Conservation (phyloP, 1,284 basidiomycete species). For the Porogramme epimiltina region DNA sequence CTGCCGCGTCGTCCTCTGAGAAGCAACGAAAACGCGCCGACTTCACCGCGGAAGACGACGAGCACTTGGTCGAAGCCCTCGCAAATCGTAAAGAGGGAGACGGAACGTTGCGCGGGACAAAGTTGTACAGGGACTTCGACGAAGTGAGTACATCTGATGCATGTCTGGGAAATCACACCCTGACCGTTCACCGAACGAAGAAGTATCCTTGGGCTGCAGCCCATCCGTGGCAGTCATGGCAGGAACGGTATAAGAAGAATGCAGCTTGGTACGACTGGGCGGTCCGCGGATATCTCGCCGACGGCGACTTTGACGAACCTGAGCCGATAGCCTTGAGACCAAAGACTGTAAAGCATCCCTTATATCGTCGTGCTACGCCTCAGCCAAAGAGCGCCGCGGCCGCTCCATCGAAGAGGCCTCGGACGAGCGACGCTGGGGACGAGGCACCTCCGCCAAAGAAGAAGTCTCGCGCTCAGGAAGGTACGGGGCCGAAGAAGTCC, state of each 20-base stretch:
- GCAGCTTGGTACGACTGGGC: constrained; percentile 49
- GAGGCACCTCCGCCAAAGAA: constrained; percentile 10
- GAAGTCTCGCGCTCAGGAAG: constrained; percentile 5
- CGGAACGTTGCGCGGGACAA: constrained; percentile 58
- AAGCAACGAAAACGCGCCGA: constrained; percentile 48
- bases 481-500: not conserved
- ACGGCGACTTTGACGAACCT: constrained; percentile 1
- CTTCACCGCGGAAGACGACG: constrained; percentile 70
- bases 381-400: no score
- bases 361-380: no score
- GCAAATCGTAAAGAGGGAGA: constrained; percentile 65
- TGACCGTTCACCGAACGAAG: not conserved
- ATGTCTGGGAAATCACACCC: no score
- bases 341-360: not conserved
- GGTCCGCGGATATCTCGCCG: not conserved
- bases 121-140: constrained; percentile 56
- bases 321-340: not conserved
- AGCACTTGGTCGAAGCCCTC: constrained; percentile 65
- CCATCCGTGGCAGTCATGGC: constrained; percentile 78
- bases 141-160: constrained; percentile 9
- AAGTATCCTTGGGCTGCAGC: constrained; percentile 59
- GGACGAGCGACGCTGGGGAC: not conserved
- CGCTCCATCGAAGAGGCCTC: constrained; percentile 5
- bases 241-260: constrained; percentile 76
- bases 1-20: no score